Base-by-base conservation (phyloP, 108 stramenopile genomes). In the Cyclotella baltica region DNA sequence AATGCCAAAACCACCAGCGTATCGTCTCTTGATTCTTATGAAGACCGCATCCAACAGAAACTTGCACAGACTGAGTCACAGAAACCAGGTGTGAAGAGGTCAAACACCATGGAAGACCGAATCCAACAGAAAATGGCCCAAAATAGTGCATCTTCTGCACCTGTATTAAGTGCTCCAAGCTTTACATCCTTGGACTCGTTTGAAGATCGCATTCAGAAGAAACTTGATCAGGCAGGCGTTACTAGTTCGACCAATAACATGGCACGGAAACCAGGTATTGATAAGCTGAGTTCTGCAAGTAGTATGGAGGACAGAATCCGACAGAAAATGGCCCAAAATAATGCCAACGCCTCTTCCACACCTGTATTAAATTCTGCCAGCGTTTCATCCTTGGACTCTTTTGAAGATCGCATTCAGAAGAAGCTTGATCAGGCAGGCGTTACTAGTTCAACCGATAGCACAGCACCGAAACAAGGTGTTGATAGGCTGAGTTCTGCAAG, bases 21-120 rank as follows among this genome's bases (percentile, higher is more conserved):
- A 1, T n/a, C 47, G 18, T 48, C 47, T 2, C 18, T 48, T 48
- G 6, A 48, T n/a, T 48, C 47, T 48, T 48, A n/a, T 48, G 47
- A 48, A 1, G 51, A 52, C n/a, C 51, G 51, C n/a, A n/a, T 52
- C 11, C 51, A 52, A n/a, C 51, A 52, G n/a, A 52, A 52, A n/a
- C 51, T 52, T 52, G 51, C 51, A 13, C 51, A n/a, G 11, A 20
- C 51, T 52, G 51, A 4, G 19, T 10, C 51, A 4, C 51, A 13
- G n/a, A 52, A 13, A n/a, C 51, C 51, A 4, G 51, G 51, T n/a
- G 51, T 52, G 19, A n/a, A n/a, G n/a, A n/a, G n/a, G n/a, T n/a
- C n/a, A n/a, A 48, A 48, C n/a, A 4, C 47, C 1, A n/a, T 4
- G 2, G 47, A 48, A 48, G 47, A 48, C 18, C 2, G 47, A 48